phyloP scores from a whole-genome alignment of 129 eudicot species.

The Escallonia herrerae region DNA sequence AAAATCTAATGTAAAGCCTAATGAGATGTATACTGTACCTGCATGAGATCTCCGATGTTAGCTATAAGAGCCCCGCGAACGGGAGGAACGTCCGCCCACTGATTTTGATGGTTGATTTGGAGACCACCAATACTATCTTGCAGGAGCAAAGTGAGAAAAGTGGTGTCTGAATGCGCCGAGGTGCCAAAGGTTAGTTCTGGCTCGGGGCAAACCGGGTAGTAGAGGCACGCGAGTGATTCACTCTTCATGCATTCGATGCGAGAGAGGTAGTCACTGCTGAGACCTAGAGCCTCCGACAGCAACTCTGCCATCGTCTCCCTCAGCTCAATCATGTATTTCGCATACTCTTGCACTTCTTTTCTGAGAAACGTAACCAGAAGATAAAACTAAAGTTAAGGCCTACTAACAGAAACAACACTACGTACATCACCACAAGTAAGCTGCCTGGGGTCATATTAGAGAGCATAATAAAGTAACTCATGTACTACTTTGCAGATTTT shows the following conservation, averaged over 20 bases:
- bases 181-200: not conserved
- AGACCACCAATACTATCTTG: constrained; percentile 1
- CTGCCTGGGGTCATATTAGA: too few relatives aligned
- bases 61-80: not conserved
- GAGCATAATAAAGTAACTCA: too few relatives aligned
- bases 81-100: not conserved
- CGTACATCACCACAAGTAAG: too few relatives aligned
- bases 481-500: too few relatives aligned
- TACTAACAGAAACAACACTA: too few relatives aligned
- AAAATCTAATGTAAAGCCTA: too few relatives aligned
- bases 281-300: not conserved
- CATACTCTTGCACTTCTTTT: not conserved
- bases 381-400: too few relatives aligned
- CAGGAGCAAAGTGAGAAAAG: not conserved
- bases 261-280: not conserved
- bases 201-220: not conserved
- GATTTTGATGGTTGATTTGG: not conserved
- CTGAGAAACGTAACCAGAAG: not conserved
- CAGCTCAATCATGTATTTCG: not conserved
- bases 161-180: not conserved
- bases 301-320: not conserved
- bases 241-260: not conserved
- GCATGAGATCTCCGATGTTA: not conserved
- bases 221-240: not conserved
- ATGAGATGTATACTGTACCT: too few relatives aligned